Evolutionary conservation across 139 green algal genomes (phyloP), one percentile per base, ranked within the genome.

Genomic region (Coelastrella sp.): DNA sequence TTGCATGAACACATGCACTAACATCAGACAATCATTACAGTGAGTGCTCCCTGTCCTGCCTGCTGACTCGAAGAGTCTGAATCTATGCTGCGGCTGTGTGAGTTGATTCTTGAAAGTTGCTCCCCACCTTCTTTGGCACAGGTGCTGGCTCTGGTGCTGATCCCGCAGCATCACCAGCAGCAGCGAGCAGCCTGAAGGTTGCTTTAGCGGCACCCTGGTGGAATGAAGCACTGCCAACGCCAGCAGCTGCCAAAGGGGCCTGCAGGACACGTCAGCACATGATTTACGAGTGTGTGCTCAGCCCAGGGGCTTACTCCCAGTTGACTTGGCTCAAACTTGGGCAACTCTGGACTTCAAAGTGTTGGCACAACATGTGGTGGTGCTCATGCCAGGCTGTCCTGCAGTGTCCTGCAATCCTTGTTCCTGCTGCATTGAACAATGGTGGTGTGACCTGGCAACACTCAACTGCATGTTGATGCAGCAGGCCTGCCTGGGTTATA

Each of bases 101-200:
- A 71, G 61, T 13, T 71, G 8, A 10, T 71, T 10, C 61, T 71
- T 10, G 61, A 16, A 14, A 32, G 13, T 32, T 10, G 13, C 3
- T 59, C 23, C 47, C 17, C 10, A 60, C 76, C 76, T 59, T 60
- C 76, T 59, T 60, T 23, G 59, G 60, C 32, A 22, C 80, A 19
- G 80, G 61, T 76, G 60, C 22, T 59, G 81, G 60, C 17, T 86
- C 60, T 17, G 81, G 81, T 77, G 81, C 60, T 22, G 80, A 47
- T n/a, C 11, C 61, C 32, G 61, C 60, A 20, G 81, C 7, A 59
- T 75, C 23, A 20, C 22, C 60, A 76, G n/a, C 22, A n/a, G 81
- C 22, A 61, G 81, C 60, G 19, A n/a, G n/a, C 11, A 76, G 68
- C 6, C 68, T 76, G 68, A 76, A 76, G 68, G 5, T 76, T n/a